Conservation (phyloP, 2,329 filamentous ascomycete genomes). For the Huntiella moniliformis region DNA sequence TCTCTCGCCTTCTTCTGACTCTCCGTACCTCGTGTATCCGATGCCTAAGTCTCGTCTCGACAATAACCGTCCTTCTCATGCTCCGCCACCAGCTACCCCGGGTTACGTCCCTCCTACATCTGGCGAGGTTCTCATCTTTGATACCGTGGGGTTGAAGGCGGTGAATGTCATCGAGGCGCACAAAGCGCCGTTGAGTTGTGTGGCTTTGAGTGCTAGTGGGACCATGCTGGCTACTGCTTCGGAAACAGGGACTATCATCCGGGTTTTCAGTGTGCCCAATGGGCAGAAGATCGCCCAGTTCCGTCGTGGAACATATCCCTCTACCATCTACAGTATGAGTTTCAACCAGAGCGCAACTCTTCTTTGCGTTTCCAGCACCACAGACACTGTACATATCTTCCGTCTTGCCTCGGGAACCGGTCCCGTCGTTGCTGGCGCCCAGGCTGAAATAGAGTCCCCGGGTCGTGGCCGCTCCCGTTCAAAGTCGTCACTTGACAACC, state of each 20-base stretch:
- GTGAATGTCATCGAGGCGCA: conserved; percentile 94
- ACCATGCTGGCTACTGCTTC: conserved; percentile 85
- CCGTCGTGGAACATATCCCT: conserved; percentile 82
- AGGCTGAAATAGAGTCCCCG: conserved; percentile 21
- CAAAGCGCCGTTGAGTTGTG: conserved; percentile 72
- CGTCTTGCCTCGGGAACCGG: conserved; percentile 41
- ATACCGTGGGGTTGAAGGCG: conserved; percentile 73
- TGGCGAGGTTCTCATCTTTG: conserved; percentile 84
- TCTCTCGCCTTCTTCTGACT: conserved; percentile 82
- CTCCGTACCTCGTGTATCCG: conserved; percentile 89
- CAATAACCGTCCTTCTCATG: conserved; percentile 53
- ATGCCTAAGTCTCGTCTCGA: conserved; percentile 56
- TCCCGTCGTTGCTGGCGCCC: conserved; percentile 17
- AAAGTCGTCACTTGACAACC: background rate
- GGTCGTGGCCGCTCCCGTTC: conserved; percentile 21
- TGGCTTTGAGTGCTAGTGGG: conserved; percentile 82
- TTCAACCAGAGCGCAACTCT: conserved; percentile 91
- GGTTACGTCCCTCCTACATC: conserved; percentile 68
- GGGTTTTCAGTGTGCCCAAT: conserved; percentile 80
- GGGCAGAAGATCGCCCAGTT: conserved; percentile 94
- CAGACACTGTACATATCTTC: conserved; percentile 94
- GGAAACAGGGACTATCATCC: conserved; percentile 92
- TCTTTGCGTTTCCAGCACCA: conserved; percentile 86
- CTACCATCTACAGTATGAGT: conserved; percentile 95
- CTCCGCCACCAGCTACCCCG: conserved; percentile 44